phyloP scores from a whole-genome alignment of 805 yeast species.

The Lachancea mirantina region DNA sequence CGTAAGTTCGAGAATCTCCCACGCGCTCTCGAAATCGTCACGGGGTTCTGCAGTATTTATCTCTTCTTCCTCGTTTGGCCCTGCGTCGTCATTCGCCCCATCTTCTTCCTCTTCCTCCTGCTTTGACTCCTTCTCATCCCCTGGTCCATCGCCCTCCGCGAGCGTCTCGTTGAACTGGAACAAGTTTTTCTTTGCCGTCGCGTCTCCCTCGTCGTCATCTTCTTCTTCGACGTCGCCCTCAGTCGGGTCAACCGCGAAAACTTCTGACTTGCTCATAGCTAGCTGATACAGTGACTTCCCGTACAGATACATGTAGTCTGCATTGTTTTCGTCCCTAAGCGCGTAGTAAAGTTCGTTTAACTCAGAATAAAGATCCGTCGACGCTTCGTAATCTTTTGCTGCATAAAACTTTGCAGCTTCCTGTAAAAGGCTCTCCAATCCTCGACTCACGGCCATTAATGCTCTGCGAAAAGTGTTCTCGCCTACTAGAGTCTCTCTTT shows the following conservation, averaged over 20 bases:
- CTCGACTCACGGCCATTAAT: conserved; percentile 26
- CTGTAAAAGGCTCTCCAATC: conserved; percentile 42
- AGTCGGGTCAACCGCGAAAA: conserved; percentile 50
- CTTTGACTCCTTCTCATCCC: conserved; percentile 16
- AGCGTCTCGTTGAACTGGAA: conserved; percentile 9
- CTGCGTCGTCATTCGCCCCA: conserved; percentile 22
- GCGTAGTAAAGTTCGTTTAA: conserved; percentile 56
- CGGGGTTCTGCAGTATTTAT: conserved; percentile 3
- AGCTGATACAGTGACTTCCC: conserved; percentile 75
- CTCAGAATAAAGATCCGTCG: conserved; percentile 62
- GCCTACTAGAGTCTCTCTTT: too few species aligned
- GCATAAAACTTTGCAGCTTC: conserved; percentile 63
- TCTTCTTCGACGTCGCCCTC: conserved; percentile 25
- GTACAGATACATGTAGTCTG: conserved; percentile 65
- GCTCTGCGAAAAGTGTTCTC: too few species aligned
- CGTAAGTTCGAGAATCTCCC: conserved; percentile 79
- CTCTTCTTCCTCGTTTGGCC: conserved; percentile 7
- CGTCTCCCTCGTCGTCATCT: conserved; percentile 25
- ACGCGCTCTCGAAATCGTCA: conserved; percentile 62
- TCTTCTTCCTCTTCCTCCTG: conserved; percentile 20
- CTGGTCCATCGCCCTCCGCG: conserved; percentile 22
- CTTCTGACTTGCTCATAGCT: conserved; percentile 68
- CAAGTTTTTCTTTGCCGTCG: conserved; percentile 12
- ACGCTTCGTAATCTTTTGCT: conserved; percentile 55
- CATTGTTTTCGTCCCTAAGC: conserved; percentile 55